Base-by-base conservation (phyloP, 148 eudicot species). In the Diospyros kaki region DNA sequence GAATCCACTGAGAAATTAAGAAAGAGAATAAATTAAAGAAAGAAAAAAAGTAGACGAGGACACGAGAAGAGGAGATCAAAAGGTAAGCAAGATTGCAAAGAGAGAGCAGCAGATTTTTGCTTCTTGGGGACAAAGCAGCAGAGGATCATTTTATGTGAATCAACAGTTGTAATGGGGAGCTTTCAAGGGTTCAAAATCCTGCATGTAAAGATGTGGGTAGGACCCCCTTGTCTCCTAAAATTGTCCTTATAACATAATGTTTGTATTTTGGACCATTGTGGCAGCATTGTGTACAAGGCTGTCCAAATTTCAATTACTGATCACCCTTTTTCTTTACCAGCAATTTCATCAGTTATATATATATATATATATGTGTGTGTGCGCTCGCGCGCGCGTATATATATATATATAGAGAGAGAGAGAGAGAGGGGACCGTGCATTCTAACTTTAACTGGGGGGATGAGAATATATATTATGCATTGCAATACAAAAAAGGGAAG, bases 381-480 rank as follows among this genome's bases (percentile, higher is more conserved):
- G n/a, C n/a, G n/a, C n/a, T n/a, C n/a, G 28, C 28, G 28, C 28
- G 28, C 28, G 28, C 28, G 28, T 28, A 28, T 28, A 28, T 28
- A 28, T 28, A 28, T 28, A 28, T 28, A 28, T 28, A 28, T 28
- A 28, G 28, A 28, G 28, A 28, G 28, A 28, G 28, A 28, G 28
- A 28, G 28, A 61, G 75, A 46, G 38, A 45, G 15, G 18, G 50
- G 59, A 51, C 60, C n/a, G 11, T 50, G 46, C 67, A 39, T 39
- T 56, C 58, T 73, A 40, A 73, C 75, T 62, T 39, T 63, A 73
- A 17, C n/a, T 43, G 75, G 54, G 58, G 58, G 48, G 50, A 43
- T 71, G 39, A 50, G 48, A 73, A 73, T 62, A 50, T 73, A 14
- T 18, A 50, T 61, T 18, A 50, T 61, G 18, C 12, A 38, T 18